These are phyloP conservation scores for Favolaschia claudopus DNA, from an alignment of 768 basidiomycete genomes.

Conservation along the genomic window DNA sequence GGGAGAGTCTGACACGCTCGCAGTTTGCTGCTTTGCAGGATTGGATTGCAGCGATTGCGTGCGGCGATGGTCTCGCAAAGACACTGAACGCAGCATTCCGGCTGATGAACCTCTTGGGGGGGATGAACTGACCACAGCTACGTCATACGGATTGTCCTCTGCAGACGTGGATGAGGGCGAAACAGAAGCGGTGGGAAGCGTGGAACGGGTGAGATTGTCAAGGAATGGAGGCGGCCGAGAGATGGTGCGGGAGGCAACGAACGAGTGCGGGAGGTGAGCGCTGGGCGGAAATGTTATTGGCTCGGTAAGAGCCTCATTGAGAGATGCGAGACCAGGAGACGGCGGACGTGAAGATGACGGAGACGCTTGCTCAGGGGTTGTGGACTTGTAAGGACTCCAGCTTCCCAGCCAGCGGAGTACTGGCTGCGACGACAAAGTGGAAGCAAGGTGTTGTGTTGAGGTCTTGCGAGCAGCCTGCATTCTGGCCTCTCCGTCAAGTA, in stretches of 20 bases:
- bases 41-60: constrained; percentile 34
- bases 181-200: constrained; percentile 69
- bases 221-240: constrained; percentile 59
- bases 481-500: constrained; percentile 14
- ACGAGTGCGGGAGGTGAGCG: constrained; percentile 49
- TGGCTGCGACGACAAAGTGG: constrained; percentile 31
- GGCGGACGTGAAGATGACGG: constrained; percentile 46
- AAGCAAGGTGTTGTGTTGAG: constrained; percentile 7
- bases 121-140: constrained; percentile 47
- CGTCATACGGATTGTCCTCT: constrained; percentile 33
- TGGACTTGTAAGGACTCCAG: constrained; percentile 31
- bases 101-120: constrained; percentile 58
- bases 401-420: constrained; percentile 57
- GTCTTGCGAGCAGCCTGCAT: constrained; percentile 16
- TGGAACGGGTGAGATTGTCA: constrained; percentile 62
- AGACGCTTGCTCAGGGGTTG: constrained; percentile 37
- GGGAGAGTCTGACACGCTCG: constrained; percentile 28
- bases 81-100: constrained; percentile 62
- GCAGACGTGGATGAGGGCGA: constrained; percentile 43
- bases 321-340: constrained; percentile 47
- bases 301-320: constrained; percentile 57
- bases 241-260: constrained; percentile 40
- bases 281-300: constrained; percentile 51
- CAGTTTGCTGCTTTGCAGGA: constrained; percentile 10
- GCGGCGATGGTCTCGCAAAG: constrained; percentile 37